phyloP scores from a whole-genome alignment of 1,139 yeast genomes.

The Geotrichum australiense region DNA sequence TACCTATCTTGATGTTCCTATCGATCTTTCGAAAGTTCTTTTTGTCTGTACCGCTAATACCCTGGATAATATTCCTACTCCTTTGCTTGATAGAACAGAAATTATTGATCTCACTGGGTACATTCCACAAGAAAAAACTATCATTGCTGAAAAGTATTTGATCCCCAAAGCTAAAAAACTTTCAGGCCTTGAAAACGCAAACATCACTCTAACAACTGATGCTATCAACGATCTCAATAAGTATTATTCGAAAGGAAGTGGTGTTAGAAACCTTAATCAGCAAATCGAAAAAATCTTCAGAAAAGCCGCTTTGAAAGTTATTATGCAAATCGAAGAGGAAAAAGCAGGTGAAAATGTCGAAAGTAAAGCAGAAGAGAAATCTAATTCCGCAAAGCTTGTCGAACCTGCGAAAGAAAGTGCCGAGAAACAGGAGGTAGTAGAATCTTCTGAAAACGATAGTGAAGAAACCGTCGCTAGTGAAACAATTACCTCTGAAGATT shows the following conservation, averaged over 20 bases:
- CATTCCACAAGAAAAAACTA: conserved; percentile 85
- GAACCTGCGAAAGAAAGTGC: neutral
- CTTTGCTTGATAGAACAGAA: conserved; percentile 95
- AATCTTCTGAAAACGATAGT: neutral
- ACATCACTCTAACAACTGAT: conserved; percentile 56
- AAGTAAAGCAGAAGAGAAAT: too few relatives aligned
- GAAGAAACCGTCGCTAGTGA: neutral
- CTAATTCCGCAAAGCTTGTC: conserved; percentile 1
- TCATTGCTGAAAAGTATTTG: conserved; percentile 81
- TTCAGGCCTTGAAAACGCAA: conserved; percentile 68
- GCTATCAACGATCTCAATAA: conserved; percentile 70
- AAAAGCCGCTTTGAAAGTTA: conserved; percentile 81
- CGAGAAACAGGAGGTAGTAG: neutral
- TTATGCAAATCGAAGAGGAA: conserved; percentile 41
- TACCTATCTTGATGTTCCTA: conserved; percentile 86
- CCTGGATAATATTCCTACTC: conserved; percentile 85
- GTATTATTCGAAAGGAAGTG: conserved; percentile 90
- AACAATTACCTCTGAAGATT: neutral
- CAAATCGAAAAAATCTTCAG: conserved; percentile 86
- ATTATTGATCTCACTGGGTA: conserved; percentile 91
- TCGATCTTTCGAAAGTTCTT: conserved; percentile 83
- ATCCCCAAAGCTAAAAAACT: conserved; percentile 77
- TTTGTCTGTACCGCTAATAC: conserved; percentile 97
- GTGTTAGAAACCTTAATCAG: conserved; percentile 87
- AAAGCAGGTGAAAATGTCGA: conserved; percentile 2